Percentiles rank a stretch among this genome's conserved stretches.
Conservation (phyloP, 1,139 yeast genomes). For the Lodderomyces margitis region DNA sequence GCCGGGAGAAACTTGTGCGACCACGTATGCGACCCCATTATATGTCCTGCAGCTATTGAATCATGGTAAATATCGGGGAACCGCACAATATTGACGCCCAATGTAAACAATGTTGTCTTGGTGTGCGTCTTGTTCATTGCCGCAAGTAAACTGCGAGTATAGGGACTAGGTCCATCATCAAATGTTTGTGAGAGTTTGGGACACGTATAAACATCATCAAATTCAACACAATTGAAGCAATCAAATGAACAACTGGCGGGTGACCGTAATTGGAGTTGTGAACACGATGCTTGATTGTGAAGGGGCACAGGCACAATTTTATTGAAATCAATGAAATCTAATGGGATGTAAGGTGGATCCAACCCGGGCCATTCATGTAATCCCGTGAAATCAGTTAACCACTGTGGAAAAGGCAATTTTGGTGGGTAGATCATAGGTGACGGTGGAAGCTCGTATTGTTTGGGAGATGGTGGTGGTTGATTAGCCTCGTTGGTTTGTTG, state of each 20-base stretch:
- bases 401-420: conserved; percentile 61
- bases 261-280: conserved; percentile 15
- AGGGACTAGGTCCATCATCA: conserved; percentile 90
- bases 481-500: background rate
- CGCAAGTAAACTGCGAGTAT: conserved; percentile 59
- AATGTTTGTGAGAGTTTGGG: conserved; percentile 77
- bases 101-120: conserved; percentile 75
- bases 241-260: conserved; percentile 75
- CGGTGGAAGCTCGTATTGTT: conserved; percentile 8
- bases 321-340: conserved; percentile 62
- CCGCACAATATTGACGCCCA: conserved; percentile 76
- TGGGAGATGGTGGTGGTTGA: background rate
- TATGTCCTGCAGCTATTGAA: conserved; percentile 63
- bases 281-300: conserved; percentile 64
- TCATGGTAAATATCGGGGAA: conserved; percentile 70
- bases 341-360: conserved; percentile 83
- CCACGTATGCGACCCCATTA: conserved; percentile 92
- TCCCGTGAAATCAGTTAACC: conserved; percentile 78
- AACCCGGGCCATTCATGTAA: conserved; percentile 76
- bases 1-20: conserved; percentile 82
- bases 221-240: conserved; percentile 75
- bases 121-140: conserved; percentile 33
- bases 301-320: conserved; percentile 40
- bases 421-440: conserved; percentile 14
- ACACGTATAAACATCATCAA: conserved; percentile 77